Evolutionary conservation across 2,329 filamentous ascomycete genomes (phyloP), one percentile per base, ranked within the genome.

Genomic region (Zymoseptoria crescenta): DNA sequence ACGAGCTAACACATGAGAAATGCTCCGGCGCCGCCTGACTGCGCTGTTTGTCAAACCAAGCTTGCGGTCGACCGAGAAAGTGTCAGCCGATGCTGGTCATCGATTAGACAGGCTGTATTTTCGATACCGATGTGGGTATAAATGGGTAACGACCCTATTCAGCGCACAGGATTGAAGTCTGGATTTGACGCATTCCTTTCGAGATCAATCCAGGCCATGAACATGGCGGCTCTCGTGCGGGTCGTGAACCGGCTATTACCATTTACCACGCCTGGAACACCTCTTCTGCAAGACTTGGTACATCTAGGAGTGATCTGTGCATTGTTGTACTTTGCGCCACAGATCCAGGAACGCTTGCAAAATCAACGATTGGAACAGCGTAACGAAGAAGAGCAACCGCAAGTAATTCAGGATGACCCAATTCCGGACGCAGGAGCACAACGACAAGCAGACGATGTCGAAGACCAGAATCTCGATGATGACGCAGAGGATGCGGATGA

Each of bases 261-360:
- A 0, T 80, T 80, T 65, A 78, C 78, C 48, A 75, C 75, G 19
- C 74, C 75, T 1, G 72, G 73, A 4, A 80, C 77, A 28, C 78
- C 78, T 4, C 64, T 80, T 4, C 41, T 73, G 0, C 77, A 79
- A 65, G 78, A 80, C 59, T 67, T 80, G 9, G 60, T 78, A 0
- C 78, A 80, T 65, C 75, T 78, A 3, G 69, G 69, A 21, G 68
- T 74, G 3, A 71, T 80, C 3, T 77, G 75, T 62, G 69, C 71
- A 24, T 70, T 77, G 2, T 69, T 80, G 16, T 80, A 80, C 67
- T 78, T 71, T 62, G 77, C 75, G 0, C 78, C 78, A 19, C 74
- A 76, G 61, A 74, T 80, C 41, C 74, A 79, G 61, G 70, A 72
- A 55, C 66, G 67, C 55, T 55, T 67, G 57, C 74, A 75, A 49